Evolutionary conservation across 1,284 basidiomycete species (phyloP), one percentile per base, ranked within the genome.

Genomic region (Hemileia vastatrix): DNA sequence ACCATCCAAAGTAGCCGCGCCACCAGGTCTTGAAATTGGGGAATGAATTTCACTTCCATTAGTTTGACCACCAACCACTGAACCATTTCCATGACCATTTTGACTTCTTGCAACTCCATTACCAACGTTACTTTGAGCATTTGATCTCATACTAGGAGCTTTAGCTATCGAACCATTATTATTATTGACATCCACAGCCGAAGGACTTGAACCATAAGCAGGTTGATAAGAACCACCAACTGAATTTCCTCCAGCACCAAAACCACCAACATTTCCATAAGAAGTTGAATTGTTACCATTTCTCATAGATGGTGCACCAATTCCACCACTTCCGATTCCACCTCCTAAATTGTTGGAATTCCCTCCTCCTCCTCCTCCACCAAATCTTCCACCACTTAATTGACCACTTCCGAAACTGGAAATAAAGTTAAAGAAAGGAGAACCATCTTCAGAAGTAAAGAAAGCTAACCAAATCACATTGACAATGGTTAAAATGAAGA

Each of bases 391-490:
- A 27, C 66, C 64, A 9, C 65, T 61, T n/a, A 69, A 60, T 23
- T 67, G 67, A 8, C 67, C 65, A 33, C 70, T 67, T 45, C 67
- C 67, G 40, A 63, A 44, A 45, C 64, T 64, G 53, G 67, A 67
- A 49, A 72, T 55, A 19, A 71, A 44, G 19, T 64, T 52, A 24
- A 61, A 70, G 51, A 72, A 24, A 15, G 64, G 47, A 15, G 67
- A 67, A 27, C 69, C 71, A 31, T 72, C 72, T 50, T 73, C 71
- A 5, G 66, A 59, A 9, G 72, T 71, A 11, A 74, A 63, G 67
- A 69, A 75, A 51, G 73, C 56, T 24, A 74, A 62, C 69, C 68
- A 71, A 33, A 75, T n/a, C n/a, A n/a, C n/a, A n/a, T n/a, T n/a
- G n/a, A n/a, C n/a, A n/a, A n/a, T n/a, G n/a, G n/a, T n/a, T n/a